Evolutionary conservation across 2,329 filamentous ascomycete species (phyloP).

Genomic region (Fusarium algeriense): DNA sequence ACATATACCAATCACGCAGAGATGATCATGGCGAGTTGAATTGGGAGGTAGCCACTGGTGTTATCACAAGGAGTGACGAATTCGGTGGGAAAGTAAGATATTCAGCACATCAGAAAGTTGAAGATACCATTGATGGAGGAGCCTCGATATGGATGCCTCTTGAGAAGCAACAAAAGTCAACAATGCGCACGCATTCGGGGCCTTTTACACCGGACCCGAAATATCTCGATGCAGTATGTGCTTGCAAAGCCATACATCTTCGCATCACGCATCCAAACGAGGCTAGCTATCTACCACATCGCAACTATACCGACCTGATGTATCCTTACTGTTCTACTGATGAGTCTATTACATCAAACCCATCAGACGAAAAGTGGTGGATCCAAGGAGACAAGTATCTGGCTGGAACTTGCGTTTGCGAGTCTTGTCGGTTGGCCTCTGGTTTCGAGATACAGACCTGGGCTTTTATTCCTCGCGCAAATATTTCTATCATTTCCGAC

Average conservation of each 20-base stretch:
- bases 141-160: constrained; percentile 48
- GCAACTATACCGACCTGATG: constrained; percentile 62
- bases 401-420: constrained; percentile 71
- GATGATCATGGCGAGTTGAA: background rate
- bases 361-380: constrained; percentile 69
- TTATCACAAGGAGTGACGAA: constrained; percentile 38
- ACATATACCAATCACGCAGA: constrained; percentile 50
- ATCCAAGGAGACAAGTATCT: constrained; percentile 66
- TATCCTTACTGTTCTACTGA: constrained; percentile 59
- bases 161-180: background rate
- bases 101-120: constrained; percentile 43
- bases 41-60: constrained; percentile 57
- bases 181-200: background rate
- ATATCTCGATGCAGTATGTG: constrained; percentile 45
- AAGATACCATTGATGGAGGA: constrained; percentile 55
- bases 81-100: background rate
- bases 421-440: constrained; percentile 69
- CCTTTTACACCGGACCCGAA: background rate
- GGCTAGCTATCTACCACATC: constrained; percentile 56
- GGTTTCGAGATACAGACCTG: constrained; percentile 75
- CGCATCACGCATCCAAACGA: constrained; percentile 67
- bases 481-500: constrained; percentile 62
- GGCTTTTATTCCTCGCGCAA: constrained; percentile 72
- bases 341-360: constrained; percentile 54
- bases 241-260: constrained; percentile 62